Evolutionary conservation across 2,329 filamentous ascomycete species (phyloP).

Genomic region (Aureobasidium namibiae): DNA sequence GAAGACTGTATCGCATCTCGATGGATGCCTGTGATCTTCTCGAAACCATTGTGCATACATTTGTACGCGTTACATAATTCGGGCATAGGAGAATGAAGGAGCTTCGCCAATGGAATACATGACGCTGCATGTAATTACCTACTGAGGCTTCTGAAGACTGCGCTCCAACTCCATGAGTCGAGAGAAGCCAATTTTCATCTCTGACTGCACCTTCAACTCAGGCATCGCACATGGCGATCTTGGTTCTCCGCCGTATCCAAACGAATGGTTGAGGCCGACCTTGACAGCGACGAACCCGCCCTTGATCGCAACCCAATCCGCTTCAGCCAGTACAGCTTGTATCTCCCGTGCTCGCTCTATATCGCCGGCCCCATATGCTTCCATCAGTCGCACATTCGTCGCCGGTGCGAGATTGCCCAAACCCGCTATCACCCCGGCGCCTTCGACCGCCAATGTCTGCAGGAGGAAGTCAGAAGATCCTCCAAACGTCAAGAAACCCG

Average conservation of each 20-base stretch:
- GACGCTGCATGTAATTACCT: too few species aligned
- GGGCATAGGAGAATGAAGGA: too few species aligned
- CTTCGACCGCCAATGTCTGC: slow-evolving; percentile 61
- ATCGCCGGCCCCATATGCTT: slow-evolving; percentile 52
- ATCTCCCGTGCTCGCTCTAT: slow-evolving; percentile 52
- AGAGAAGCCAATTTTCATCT: slow-evolving; percentile 31
- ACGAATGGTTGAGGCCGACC: slow-evolving; percentile 53
- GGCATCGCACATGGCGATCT: slow-evolving; percentile 49
- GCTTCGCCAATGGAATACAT: too few species aligned
- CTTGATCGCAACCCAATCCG: slow-evolving; percentile 62
- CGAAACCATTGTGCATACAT: too few species aligned
- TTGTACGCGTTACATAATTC: too few species aligned
- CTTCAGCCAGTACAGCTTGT: slow-evolving; percentile 57
- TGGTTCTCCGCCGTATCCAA: slow-evolving; percentile 56
- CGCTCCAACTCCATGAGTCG: slow-evolving; percentile 38
- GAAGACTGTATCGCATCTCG: too few species aligned
- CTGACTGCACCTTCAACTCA: slow-evolving; percentile 25
- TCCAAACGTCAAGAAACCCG: slow-evolving; percentile 59
- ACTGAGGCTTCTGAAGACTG: neutral
- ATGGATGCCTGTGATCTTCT: too few species aligned
- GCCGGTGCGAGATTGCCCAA: slow-evolving; percentile 63
- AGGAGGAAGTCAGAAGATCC: slow-evolving; percentile 68
- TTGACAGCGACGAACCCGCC: slow-evolving; percentile 64
- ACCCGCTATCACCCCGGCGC: slow-evolving; percentile 63
- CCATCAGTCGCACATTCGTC: slow-evolving; percentile 46